phyloP scores from a whole-genome alignment of 208 protist species.

The Crithidia thermophila region DNA sequence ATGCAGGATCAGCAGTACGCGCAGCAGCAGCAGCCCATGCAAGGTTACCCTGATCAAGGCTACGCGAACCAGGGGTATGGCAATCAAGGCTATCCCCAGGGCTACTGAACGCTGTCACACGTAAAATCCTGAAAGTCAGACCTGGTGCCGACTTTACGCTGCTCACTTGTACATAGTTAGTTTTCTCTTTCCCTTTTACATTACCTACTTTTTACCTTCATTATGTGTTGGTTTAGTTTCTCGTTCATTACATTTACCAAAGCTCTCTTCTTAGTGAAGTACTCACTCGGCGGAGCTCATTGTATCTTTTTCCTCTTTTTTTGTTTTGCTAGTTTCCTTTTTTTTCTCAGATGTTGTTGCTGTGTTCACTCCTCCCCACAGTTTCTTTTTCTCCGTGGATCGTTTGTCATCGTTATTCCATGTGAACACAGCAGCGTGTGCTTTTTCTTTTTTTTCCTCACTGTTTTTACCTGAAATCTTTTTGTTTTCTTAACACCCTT shows the following conservation, averaged over 20 bases:
- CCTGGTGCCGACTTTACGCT: too few species aligned
- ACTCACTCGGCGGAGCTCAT: neutral
- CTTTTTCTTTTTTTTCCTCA: neutral
- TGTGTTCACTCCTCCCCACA: neutral
- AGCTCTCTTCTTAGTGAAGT: too few species aligned
- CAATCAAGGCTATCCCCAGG: slow-evolving; percentile 16
- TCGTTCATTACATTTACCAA: too few species aligned
- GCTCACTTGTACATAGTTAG: slow-evolving; percentile 13
- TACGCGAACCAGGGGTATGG: slow-evolving; percentile 15
- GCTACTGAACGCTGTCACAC: neutral
- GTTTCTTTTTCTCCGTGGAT: neutral
- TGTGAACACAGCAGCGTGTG: slow-evolving; percentile 16
- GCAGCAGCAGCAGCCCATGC: slow-evolving; percentile 18
- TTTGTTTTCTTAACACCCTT: neutral
- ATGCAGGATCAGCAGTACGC: neutral
- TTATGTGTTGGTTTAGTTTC: too few species aligned
- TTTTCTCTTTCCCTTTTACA: neutral
- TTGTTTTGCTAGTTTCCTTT: slow-evolving; percentile 11
- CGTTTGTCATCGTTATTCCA: slow-evolving; percentile 32
- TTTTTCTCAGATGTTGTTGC: slow-evolving; percentile 6
- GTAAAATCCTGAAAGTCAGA: neutral
- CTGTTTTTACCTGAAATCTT: neutral
- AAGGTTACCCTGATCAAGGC: slow-evolving; percentile 3
- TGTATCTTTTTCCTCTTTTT: neutral
- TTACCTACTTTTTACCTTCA: too few species aligned